Evolutionary conservation across 768 basidiomycete genomes (phyloP), one percentile per base, ranked within the genome.

Genomic region (Heimioporus sp.): DNA sequence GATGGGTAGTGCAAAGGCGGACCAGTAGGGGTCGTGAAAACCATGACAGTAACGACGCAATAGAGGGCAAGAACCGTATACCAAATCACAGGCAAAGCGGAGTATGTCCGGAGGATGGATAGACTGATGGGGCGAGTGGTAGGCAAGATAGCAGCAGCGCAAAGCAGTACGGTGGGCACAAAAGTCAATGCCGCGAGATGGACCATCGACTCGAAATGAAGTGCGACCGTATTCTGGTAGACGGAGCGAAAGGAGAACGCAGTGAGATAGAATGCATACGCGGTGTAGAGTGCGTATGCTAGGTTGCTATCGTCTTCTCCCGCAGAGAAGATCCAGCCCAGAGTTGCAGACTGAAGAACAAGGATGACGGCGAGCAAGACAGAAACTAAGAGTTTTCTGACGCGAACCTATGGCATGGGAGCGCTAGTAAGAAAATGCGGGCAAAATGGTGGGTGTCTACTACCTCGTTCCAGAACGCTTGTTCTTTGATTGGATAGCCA

Each of bases 1-100:
- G 83, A 73, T 1, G 89, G 86, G 61, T 82, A 90, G 62, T 91
- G 81, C 6, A 95, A 72, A 10, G 76, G 71, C 0, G 94, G 94
- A 0, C 92, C 92, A 35, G 79, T 74, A 3, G 87, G 87, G 2
- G 84, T 86, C 7, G 70, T 73, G 46, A 73, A 64, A 16, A 72
- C 66, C n/a, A 85, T 43, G 34, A 72, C 51, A 49, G 72, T 72
- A 2, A 76, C 70, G 16, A 80, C 35, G 21, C 69, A 63, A 58
- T 85, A 87, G 17, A 86, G 63, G 6, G 59, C 72, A 15, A 86
- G 61, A 10, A 76, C 71, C 3, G 76, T 65, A 48, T 82, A 81
- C 82, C 83, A 87, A 6, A 86, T 61, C 21, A 55, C 65, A 57
- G 54, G 59, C 44, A 31, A 70, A 6, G 58, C 3, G 57, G 64